Conservation (phyloP, 768 basidiomycete species). For the Calocybe indica region DNA sequence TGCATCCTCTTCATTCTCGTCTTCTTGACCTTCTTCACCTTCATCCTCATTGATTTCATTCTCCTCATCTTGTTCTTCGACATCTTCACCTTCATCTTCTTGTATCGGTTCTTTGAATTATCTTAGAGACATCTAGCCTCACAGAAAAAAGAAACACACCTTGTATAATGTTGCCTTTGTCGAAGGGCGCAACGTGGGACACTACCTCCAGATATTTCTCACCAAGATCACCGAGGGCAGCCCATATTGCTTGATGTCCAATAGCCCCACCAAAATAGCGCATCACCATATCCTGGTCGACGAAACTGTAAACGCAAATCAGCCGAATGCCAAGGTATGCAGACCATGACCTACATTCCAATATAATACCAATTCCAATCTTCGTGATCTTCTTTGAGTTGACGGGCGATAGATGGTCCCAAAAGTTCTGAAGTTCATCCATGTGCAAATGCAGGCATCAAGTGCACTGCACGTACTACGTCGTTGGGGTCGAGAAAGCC, state of each 20-base stretch:
- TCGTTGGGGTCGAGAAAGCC: conserved; percentile 34
- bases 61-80: not conserved
- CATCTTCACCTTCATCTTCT: not conserved
- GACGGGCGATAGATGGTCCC: conserved; percentile 8
- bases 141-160: too few species aligned
- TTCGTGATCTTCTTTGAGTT: conserved; percentile 8
- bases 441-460: conserved; percentile 28
- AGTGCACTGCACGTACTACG: conserved; percentile 26
- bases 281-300: conserved; percentile 23
- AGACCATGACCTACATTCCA: conserved; percentile 18
- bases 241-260: conserved; percentile 8
- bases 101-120: not conserved
- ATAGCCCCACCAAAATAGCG: conserved; percentile 14
- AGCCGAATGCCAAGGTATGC: not conserved
- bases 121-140: not conserved
- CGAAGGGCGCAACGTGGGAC: too few species aligned
- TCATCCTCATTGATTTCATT: not conserved
- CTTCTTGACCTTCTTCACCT: not conserved
- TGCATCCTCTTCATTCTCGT: not conserved
- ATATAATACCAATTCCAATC: conserved; percentile 27
- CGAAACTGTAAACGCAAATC: conserved; percentile 11
- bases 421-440: conserved; percentile 9
- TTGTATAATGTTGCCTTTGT: too few species aligned
- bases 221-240: not conserved
- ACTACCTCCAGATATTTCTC: not conserved